Evolutionary conservation across 768 basidiomycete species (phyloP), one percentile per base, ranked within the genome.

Genomic region (Mycena rosella): DNA sequence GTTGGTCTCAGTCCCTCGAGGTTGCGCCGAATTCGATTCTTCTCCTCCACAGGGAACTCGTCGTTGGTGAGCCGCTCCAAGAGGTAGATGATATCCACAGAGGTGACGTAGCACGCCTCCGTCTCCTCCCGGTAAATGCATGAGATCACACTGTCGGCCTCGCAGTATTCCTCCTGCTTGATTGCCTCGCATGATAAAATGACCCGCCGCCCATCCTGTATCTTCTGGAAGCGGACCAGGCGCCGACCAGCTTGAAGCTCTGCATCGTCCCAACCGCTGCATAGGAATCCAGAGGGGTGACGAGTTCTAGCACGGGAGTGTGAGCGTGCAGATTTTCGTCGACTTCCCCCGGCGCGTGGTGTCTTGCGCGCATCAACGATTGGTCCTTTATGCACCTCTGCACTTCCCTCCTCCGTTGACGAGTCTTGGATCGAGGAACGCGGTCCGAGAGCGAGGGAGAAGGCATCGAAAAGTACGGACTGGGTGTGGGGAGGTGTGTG

Each of bases 1-100:
- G 89, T 91, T 1, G 97, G 97, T 57, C 91, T 86, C 75, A 98
- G 92, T 27, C 94, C 95, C 78, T 99, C 96, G 32, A 99, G 83
- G 78, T 99, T 99, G 63, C 96, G 87, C 68, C 97, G 85, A 73
- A 98, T 97, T 58, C 97, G 86, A 74, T 98, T 98, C 86, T 97
- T 98, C 85, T 98, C 97, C 79, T 98, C 96, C 53, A 98, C 93
- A 32, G 90, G 91, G 75, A 98, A 96, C 55, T 91, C 85, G 48
- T 92, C 94, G 69, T 90, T 89, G 44, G 86, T 86, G 51, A 88
- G 82, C 2, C 87, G 86, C 81, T 98, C 95, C 59, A 99, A 88
- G 32, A 99, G 86, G 77, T 92, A 94, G 74, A 99, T 96, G 78
- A 97, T 91, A 77, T 99, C 97, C 72, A 98, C 97, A 0, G 95